Evolutionary conservation across 2,329 filamentous ascomycete genomes (phyloP).

Genomic region (Nothophoma quercina): DNA sequence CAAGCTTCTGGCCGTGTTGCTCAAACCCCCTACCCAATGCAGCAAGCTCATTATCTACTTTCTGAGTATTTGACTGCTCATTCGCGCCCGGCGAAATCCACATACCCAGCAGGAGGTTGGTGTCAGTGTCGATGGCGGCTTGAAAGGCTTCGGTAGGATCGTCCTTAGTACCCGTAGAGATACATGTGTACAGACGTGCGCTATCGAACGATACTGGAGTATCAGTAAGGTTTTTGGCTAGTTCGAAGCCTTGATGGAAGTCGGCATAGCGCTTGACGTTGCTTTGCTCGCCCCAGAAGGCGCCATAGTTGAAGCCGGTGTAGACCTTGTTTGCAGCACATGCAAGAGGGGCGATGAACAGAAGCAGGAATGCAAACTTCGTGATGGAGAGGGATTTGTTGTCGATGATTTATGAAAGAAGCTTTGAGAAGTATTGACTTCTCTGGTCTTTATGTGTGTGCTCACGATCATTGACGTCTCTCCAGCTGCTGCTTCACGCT

Average conservation of each 20-base stretch:
- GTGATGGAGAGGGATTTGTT: too few relatives aligned
- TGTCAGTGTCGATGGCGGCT: constrained; percentile 43
- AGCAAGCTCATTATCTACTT: constrained; percentile 36
- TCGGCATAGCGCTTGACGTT: constrained; percentile 33
- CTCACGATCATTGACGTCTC: neutral
- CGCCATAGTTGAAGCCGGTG: constrained; percentile 41
- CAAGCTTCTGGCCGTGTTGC: constrained; percentile 59
- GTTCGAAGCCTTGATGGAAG: constrained; percentile 32
- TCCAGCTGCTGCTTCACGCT: too few relatives aligned
- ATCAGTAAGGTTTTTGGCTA: constrained; percentile 29
- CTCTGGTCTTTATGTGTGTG: neutral
- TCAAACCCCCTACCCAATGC: constrained; percentile 42
- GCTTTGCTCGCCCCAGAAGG: constrained; percentile 28
- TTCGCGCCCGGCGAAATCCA: constrained; percentile 30
- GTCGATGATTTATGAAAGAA: too few relatives aligned
- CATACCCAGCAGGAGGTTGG: constrained; percentile 44
- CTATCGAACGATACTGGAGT: constrained; percentile 67
- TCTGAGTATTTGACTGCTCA: constrained; percentile 51
- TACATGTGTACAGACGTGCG: constrained; percentile 76
- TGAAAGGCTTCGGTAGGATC: constrained; percentile 63
- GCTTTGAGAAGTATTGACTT: neutral
- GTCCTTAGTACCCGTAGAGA: constrained; percentile 51
- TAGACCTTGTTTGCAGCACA: constrained; percentile 26
- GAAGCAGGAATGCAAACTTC: neutral
- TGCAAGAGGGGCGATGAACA: constrained; percentile 5